Evolutionary conservation across 176 grass and related monocot species (phyloP), one percentile per base, ranked within the genome.

Genomic region (Avena sativa): DNA sequence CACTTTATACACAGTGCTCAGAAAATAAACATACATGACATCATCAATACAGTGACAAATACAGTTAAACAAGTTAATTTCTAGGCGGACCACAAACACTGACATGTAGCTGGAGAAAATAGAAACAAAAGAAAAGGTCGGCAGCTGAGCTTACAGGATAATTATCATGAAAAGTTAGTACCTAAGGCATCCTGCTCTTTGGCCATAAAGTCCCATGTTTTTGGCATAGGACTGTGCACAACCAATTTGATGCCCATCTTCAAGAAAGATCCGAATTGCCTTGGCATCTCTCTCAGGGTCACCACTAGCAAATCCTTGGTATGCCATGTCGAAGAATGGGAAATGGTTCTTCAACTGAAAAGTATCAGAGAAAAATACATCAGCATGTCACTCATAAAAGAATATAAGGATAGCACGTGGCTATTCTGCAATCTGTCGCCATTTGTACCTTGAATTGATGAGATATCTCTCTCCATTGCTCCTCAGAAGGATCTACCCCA

Each of bases 241-340:
- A 64, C 95, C 95, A 90, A 98, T 98, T 81, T 92, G 84, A 76
- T 95, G 93, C 49, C 95, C 95, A 85, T 98, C 95, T 87, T 98
- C 87, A 84, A 98, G 93, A 74, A 98, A 98, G 61, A 98, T 98
- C 57, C 87, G 56, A 73, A 98, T 95, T 64, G 95, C 91, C 70
- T 98, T 98, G 3, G 89, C 95, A 91, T 98, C 95, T 89, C 86
- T 93, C 72, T 98, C 93, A 70, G 95, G 93, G 84, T 98, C 91
- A 72, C 95, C 95, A 48, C 95, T 98, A 53, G 95, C 95, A 92
- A 98, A 98, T 63, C 95, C 95, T 98, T 95, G 95, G 86, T 95
- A 98, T 61, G 95, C 93, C 95, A 98, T 98, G 86, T 98, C 95
- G 85, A 98, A 98, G 79, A 98, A 95, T 53, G 93, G 91, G 86